A percentile compares a stretch with the other conserved stretches of the same genome.
Evolutionary conservation across 768 basidiomycete genomes (phyloP).

Genomic region (Sarcodon sp.): DNA sequence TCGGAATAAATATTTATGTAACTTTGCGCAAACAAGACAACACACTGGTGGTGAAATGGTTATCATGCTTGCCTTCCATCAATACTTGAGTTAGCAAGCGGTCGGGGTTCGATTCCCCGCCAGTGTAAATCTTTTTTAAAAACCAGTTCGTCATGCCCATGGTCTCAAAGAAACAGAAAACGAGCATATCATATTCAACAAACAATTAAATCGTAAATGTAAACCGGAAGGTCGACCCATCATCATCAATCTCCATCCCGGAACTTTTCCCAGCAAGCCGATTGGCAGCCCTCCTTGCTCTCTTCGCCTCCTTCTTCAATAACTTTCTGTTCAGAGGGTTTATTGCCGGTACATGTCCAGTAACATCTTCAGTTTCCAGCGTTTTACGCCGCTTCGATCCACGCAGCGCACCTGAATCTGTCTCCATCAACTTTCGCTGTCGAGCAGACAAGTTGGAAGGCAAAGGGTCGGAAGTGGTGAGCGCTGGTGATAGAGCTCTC

Average conservation of each 20-base stretch:
- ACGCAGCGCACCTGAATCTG: background rate
- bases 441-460: background rate
- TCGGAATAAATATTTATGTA: no score
- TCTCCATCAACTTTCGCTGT: background rate
- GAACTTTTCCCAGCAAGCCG: conserved; percentile 4
- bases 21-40: background rate
- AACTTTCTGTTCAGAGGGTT: conserved; percentile 50
- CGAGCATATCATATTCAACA: background rate
- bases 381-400: background rate
- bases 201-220: background rate
- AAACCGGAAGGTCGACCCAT: background rate
- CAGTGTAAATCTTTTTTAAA: conserved; percentile 12
- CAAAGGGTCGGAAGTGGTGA: background rate
- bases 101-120: conserved; percentile 22
- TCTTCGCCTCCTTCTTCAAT: conserved; percentile 55
- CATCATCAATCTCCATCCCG: background rate
- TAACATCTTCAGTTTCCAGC: background rate
- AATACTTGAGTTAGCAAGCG: conserved; percentile 20
- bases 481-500: background rate
- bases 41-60: conserved; percentile 76
- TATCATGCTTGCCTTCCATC: conserved; percentile 87
- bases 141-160: background rate
- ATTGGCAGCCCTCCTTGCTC: conserved; percentile 38
- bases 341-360: conserved; percentile 8
- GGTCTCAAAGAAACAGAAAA: background rate